Evolutionary conservation across 148 eudicot species (phyloP).

Genomic region (Rhododendron williamsianum): DNA sequence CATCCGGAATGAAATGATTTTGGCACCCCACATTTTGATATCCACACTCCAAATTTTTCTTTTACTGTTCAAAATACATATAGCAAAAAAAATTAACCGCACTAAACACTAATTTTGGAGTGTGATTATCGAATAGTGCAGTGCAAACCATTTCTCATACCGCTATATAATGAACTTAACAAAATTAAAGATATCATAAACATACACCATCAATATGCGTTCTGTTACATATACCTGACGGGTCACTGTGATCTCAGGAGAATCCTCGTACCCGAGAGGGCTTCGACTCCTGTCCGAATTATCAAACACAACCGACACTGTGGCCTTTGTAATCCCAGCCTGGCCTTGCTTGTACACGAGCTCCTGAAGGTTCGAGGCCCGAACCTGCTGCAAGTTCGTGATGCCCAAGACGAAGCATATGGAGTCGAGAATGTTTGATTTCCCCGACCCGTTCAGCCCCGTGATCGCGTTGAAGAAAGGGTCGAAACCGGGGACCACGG

Average conservation of each 20-base stretch:
- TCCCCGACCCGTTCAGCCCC: constrained; percentile 92
- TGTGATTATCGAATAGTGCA: too few relatives aligned
- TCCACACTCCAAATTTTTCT: too few relatives aligned
- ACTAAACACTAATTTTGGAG: too few relatives aligned
- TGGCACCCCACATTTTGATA: too few relatives aligned
- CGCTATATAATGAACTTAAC: too few relatives aligned
- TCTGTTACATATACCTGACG: constrained; percentile 59
- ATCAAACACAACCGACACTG: constrained; percentile 80
- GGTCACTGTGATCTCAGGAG: constrained; percentile 80
- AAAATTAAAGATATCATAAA: too few relatives aligned
- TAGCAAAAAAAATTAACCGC: too few relatives aligned
- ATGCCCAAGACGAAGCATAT: constrained; percentile 94
- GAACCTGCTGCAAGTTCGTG: constrained; percentile 92
- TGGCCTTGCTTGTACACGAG: constrained; percentile 98
- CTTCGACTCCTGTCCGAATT: constrained; percentile 71
- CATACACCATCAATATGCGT: too few relatives aligned
- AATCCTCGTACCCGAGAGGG: constrained; percentile 90
- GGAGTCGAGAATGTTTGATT: constrained; percentile 63
- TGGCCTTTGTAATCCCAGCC: constrained; percentile 95
- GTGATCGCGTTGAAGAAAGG: constrained; percentile 94
- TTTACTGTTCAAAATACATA: too few relatives aligned
- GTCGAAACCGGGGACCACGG: constrained; percentile 65
- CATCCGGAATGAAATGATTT: not conserved
- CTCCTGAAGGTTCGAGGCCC: constrained; percentile 96
- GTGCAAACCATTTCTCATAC: too few relatives aligned